Evolutionary conservation across 2,329 filamentous ascomycete genomes (phyloP), one percentile per base, ranked within the genome.

Genomic region (Sclerotinia spermophila): DNA sequence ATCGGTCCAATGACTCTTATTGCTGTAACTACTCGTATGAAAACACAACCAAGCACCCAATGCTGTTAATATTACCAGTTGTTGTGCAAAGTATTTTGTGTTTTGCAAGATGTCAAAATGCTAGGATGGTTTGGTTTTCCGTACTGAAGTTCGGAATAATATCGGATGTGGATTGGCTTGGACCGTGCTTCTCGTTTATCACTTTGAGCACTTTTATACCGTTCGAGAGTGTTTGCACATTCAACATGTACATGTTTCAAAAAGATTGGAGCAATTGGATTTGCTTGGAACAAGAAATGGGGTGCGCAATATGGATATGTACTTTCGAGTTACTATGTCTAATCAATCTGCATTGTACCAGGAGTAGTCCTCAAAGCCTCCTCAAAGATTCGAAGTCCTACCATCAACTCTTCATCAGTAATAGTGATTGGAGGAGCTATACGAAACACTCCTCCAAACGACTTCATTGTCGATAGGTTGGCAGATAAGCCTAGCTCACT

Each of bases 391-490:
- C 71, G 74, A 71, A 90, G 74, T 0, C 86, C 87, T 53, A 83
- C 79, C 27, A 84, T 79, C 59, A 88, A 77, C 78, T 87, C 81
- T 61, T 83, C 80, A 40, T 81, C 81, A 0, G 83, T 83, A 13
- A 89, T 84, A 0, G 86, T 88, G 55, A 90, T 85, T 0, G 88
- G 87, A 35, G 87, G 87, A 7, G 87, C 87, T 66, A 90, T 84
- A 17, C 87, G 80, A 72, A 90, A 88, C 0, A 86, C 83, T 5
- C 86, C 87, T 0, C 84, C 83, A 76, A 88, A 87, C 61, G 83
- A 84, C 10, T 82, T 82, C 75, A 85, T 82, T 58, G 82, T 86
- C 33, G 84, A 83, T 42, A 90, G 71, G 75, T 89, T 88, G 6
- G 85, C 85, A 80, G 85, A 89, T 1, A 89, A 75, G 0, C 87